phyloP scores from a whole-genome alignment of 768 basidiomycete species.

The Strobilomyces confusus region DNA sequence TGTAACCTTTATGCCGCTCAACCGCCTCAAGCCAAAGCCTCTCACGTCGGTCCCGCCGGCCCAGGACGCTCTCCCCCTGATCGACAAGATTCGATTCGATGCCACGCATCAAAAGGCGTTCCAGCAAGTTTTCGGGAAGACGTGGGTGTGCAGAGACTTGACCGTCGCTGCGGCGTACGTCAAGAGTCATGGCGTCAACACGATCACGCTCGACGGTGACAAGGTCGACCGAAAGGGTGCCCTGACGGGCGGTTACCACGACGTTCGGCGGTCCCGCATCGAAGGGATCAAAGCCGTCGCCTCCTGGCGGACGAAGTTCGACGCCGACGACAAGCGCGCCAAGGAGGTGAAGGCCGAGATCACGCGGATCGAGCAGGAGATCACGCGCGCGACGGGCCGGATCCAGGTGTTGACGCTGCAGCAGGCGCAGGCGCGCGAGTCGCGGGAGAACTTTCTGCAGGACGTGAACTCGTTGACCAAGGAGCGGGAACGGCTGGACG shows the following conservation, averaged over 20 bases:
- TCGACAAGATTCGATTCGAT: conserved; percentile 81
- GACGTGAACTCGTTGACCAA: conserved; percentile 56
- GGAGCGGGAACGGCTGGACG: conserved; percentile 68
- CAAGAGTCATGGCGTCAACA: conserved; percentile 91
- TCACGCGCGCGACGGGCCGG: conserved; percentile 69
- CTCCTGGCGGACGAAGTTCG: conserved; percentile 69
- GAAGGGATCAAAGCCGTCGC: conserved; percentile 79
- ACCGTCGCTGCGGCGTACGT: conserved; percentile 92
- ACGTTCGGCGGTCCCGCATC: conserved; percentile 83
- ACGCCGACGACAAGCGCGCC: conserved; percentile 58
- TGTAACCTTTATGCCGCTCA: conserved; percentile 98
- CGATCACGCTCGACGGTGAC: conserved; percentile 96
- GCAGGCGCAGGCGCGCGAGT: conserved; percentile 64
- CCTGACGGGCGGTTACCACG: conserved; percentile 94
- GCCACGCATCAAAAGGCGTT: conserved; percentile 73
- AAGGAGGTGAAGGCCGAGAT: conserved; percentile 74
- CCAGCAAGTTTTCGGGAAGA: conserved; percentile 96
- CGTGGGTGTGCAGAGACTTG: conserved; percentile 91
- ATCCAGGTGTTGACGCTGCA: conserved; percentile 69
- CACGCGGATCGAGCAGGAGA: conserved; percentile 75
- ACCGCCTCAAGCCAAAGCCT: conserved; percentile 81
- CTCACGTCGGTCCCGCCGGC: conserved; percentile 55
- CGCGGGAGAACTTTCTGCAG: conserved; percentile 60
- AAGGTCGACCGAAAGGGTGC: conserved; percentile 96
- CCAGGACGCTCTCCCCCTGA: conserved; percentile 73